A percentile compares a stretch with the other conserved stretches of the same genome.
Conservation (phyloP, 208 protist species). For the Leishmania martiniquensis region DNA sequence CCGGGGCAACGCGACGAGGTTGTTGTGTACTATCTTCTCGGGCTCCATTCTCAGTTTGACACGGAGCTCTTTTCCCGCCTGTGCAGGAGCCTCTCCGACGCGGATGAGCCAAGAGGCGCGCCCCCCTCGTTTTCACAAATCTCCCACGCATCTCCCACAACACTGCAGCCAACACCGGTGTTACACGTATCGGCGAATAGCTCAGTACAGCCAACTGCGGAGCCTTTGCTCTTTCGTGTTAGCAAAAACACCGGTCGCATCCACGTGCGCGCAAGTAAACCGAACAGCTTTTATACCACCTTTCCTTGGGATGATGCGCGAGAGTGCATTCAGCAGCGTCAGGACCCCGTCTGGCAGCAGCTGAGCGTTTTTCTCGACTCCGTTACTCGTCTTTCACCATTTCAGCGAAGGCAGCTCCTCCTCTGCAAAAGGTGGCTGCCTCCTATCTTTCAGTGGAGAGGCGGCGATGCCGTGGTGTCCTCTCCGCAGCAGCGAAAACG, state of each 20-base stretch:
- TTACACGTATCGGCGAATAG: too few relatives aligned
- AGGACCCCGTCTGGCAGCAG: conserved; percentile 51
- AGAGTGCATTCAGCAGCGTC: conserved; percentile 39
- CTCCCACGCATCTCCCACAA: conserved; percentile 7
- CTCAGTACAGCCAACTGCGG: conserved; percentile 1
- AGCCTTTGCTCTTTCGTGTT: conserved; percentile 44
- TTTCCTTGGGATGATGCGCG: conserved; percentile 51
- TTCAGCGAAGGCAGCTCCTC: conserved; percentile 39
- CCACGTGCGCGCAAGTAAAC: conserved; percentile 42
- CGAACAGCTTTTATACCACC: conserved; percentile 34
- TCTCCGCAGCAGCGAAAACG: conserved; percentile 11
- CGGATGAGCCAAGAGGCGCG: background rate
- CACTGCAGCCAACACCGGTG: background rate
- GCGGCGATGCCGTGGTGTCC: background rate
- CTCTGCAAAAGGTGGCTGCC: conserved; percentile 35
- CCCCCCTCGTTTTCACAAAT: conserved; percentile 18
- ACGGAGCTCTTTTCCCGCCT: conserved; percentile 60
- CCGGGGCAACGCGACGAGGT: conserved; percentile 60
- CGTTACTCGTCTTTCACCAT: conserved; percentile 37
- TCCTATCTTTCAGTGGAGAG: conserved; percentile 21
- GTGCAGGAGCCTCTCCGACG: conserved; percentile 31
- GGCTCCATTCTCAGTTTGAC: conserved; percentile 67
- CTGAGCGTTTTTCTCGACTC: conserved; percentile 56
- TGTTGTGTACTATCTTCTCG: conserved; percentile 69
- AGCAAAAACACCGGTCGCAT: conserved; percentile 75